These are phyloP conservation scores for Entamoeba histolytica DNA, from an alignment of 208 protist genomes.

Conservation along the genomic window DNA sequence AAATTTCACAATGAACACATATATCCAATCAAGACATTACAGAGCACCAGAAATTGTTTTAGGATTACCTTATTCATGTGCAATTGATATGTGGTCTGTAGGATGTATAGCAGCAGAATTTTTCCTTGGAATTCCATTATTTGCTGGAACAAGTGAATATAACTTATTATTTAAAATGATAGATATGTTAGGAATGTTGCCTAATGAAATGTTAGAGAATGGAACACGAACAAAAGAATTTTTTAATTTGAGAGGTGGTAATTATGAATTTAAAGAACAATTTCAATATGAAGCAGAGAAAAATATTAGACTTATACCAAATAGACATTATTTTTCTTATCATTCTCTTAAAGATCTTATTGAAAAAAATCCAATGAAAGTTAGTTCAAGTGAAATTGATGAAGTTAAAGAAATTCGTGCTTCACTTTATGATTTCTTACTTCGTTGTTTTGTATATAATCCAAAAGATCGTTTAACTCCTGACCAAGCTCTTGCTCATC, in stretches of 20 bases:
- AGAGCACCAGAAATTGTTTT: constrained; percentile 79
- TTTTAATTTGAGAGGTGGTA: not conserved
- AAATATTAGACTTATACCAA: not conserved
- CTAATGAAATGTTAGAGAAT: not conserved
- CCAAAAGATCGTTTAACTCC: not conserved
- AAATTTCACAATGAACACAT: constrained; percentile 52
- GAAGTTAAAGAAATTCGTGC: not conserved
- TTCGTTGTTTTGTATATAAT: not conserved
- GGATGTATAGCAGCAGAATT: constrained; percentile 86
- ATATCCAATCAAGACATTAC: constrained; percentile 76
- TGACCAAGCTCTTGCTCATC: not conserved
- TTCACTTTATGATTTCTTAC: not conserved
- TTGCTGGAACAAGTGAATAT: constrained; percentile 66
- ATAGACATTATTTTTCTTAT: not conserved
- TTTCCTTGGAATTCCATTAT: constrained; percentile 62
- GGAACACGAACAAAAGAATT: not conserved
- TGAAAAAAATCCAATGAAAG: not conserved
- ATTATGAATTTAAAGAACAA: not conserved
- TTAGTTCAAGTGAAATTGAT: not conserved
- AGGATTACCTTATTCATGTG: constrained; percentile 56
- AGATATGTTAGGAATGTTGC: not conserved
- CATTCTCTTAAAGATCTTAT: not conserved
- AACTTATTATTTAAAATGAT: not conserved
- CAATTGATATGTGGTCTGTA: constrained; percentile 91
- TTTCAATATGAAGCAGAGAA: not conserved